Base-by-base conservation (phyloP, 306 rosid genomes). In the Begonia masoniana region DNA sequence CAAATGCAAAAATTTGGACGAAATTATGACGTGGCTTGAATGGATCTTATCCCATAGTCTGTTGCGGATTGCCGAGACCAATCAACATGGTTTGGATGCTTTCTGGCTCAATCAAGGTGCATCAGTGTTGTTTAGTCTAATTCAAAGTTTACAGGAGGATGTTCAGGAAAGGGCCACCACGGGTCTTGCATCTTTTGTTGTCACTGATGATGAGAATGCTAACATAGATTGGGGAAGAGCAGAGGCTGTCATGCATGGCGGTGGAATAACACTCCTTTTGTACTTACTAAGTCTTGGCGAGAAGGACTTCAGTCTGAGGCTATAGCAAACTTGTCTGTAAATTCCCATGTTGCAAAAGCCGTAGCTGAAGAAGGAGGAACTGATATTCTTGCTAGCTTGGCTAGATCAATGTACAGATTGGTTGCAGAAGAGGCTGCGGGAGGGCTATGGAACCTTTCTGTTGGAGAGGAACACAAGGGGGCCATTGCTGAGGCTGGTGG, bases 111-210 rank as follows among this genome's bases (percentile, higher is more conserved):
- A 83, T 67, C 99, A 92, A 63, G 99, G 99, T 42, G 96, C 87
- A 36, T 74, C 87, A 0, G 75, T 92, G 50, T 73, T 92, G 83
- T 96, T 92, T 64, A 86, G 88, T 81, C 78, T 86, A 75, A 83
- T 87, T 94, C 96, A 86, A 67, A 92, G 99, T 66, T 76, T 80
- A 63, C 96, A 92, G 63, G 96, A 83, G 75, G 99, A 92, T 67
- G 99, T 92, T 68, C 96, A 92, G 69, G 99, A 92, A 64, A 92
- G 99, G 80, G 99, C 96, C 48, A 96, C 99, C 43, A 92, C 99
- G 4, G 99, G 95, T 24, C 99, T 92, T 81, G 96, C 99, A 62
- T 81, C 99, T 35, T 92, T 92, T 84, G 99, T 92, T 65, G 96
- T 92, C 57, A 83, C 87, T 72, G 99, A 92, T 67, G 99, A 92